Base-by-base conservation (phyloP, 2,329 filamentous ascomycete genomes). In the Epichloe sylvatica region DNA sequence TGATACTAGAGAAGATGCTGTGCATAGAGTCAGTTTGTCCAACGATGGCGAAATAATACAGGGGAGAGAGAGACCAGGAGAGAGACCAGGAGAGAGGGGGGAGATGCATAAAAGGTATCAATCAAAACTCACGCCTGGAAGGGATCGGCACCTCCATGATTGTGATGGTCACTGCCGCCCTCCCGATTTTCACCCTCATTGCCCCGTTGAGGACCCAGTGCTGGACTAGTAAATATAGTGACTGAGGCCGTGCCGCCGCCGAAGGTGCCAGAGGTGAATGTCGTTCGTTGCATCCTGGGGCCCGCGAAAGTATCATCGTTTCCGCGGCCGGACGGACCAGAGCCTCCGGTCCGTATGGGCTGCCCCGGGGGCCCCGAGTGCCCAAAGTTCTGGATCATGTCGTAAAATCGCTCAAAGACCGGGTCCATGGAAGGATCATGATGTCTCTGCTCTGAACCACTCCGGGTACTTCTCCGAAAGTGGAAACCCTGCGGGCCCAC, bases 51-150 rank as follows among this genome's bases (percentile, higher is more conserved):
- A 21, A 11, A 5, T 4, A 15, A 15, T 30, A 17, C 30, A 25
- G n/a, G n/a, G 39, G 17, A 33, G 19, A n/a, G n/a, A 15, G 19
- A 25, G 23, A 25, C 5, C n/a, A 34, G 8, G 19, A 3, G 8
- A 15, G 19, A 25, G 23, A 25, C 5, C n/a, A 34, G 8, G 19
- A 3, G 8, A 45, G 15, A 25, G 8, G 8, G 30, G 8, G 8
- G 25, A 3, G 4, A 30, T 30, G 30, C 30, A 30, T 30, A 30
- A 30, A 17, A 39, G 17, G 5, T 39, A 19, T 19, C 12, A 39
- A 35, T 11, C 11, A 44, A 44, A 53, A 60, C 70, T 52, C 71
- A 78, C 76, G 70, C 62, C 63, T 72, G 70, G 57, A 78, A 77
- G 9, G 66, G 64, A 49, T 74, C 70, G 30, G 3, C 41, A 40